phyloP scores from a whole-genome alignment of 352 stramenopile species.

The Globisporangium uncinulatum region DNA sequence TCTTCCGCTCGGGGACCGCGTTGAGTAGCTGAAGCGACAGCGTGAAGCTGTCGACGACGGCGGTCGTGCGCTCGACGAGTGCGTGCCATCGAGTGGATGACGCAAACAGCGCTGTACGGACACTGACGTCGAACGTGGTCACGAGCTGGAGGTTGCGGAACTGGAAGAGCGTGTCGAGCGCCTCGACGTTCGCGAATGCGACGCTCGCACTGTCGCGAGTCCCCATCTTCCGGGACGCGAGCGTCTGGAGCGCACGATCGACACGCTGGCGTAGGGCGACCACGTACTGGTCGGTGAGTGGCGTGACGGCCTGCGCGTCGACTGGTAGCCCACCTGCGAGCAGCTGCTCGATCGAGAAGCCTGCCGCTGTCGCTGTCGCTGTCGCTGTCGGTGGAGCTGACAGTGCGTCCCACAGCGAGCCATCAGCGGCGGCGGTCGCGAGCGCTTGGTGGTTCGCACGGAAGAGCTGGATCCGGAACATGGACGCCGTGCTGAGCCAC shows the following conservation, averaged over 20 bases:
- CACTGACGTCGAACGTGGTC: conserved; percentile 31
- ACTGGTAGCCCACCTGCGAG: conserved; percentile 16
- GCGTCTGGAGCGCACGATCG: conserved; percentile 23
- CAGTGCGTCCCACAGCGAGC: conserved; percentile 33
- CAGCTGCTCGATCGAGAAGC: conserved; percentile 15
- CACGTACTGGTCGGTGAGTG: conserved; percentile 44
- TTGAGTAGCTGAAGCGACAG: conserved; percentile 51
- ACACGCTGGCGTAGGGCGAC: conserved; percentile 26
- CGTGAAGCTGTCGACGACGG: conserved; percentile 41
- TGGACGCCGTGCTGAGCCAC: conserved; percentile 28
- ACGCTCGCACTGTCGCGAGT: conserved; percentile 16
- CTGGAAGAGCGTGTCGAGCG: conserved; percentile 38
- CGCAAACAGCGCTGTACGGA: conserved; percentile 30
- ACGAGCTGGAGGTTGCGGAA: conserved; percentile 38
- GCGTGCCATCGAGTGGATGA: conserved; percentile 39
- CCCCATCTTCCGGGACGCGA: conserved; percentile 23
- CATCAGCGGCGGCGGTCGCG: conserved; percentile 10
- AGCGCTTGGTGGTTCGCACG: conserved; percentile 29
- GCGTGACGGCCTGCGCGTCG: conserved; percentile 16
- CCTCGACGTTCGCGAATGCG: conserved; percentile 32
- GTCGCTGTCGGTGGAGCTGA: not conserved
- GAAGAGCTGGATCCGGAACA: conserved; percentile 54
- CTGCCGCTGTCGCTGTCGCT: conserved; percentile 2
- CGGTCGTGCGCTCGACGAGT: conserved; percentile 34
- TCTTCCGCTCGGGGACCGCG: conserved; percentile 31